phyloP scores from a whole-genome alignment of 1,139 yeast species.

The Suhomyces terraborum region DNA sequence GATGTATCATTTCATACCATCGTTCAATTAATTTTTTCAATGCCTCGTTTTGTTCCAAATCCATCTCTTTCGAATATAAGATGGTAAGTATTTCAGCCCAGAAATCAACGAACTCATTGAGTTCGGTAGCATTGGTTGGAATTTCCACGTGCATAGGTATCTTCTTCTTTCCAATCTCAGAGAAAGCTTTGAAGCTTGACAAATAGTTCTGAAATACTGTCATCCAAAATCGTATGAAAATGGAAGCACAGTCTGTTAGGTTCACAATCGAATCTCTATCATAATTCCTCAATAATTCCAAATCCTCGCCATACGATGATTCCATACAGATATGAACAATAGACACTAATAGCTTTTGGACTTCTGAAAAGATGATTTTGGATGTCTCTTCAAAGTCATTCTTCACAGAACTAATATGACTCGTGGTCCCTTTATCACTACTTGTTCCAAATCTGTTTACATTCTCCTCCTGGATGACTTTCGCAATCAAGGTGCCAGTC shows the following conservation, averaged over 20 bases:
- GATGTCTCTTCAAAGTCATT: background rate
- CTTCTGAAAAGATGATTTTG: slow-evolving; percentile 29
- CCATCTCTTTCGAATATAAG: slow-evolving; percentile 45
- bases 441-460: slow-evolving; percentile 26
- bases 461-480: slow-evolving; percentile 48
- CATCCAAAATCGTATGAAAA: slow-evolving; percentile 53
- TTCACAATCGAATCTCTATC: slow-evolving; percentile 32
- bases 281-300: slow-evolving; percentile 52
- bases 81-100: slow-evolving; percentile 52
- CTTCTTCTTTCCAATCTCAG: slow-evolving; percentile 24
- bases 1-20: slow-evolving; percentile 35
- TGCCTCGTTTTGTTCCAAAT: slow-evolving; percentile 39
- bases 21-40: slow-evolving; percentile 37
- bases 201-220: slow-evolving; percentile 56
- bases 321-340: slow-evolving; percentile 56
- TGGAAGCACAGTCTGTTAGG: slow-evolving; percentile 45
- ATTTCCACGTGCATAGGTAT: slow-evolving; percentile 23
- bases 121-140: slow-evolving; percentile 33
- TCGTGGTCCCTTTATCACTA: no score
- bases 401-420: no score
- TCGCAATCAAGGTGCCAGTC: slow-evolving; percentile 62
- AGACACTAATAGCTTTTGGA: slow-evolving; percentile 43
- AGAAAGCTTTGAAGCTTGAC: slow-evolving; percentile 30
- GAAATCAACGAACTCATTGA: slow-evolving; percentile 45
- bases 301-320: slow-evolving; percentile 60